Conservation (phyloP, 2,329 filamentous ascomycete species). For the Leptographium wingfieldii region DNA sequence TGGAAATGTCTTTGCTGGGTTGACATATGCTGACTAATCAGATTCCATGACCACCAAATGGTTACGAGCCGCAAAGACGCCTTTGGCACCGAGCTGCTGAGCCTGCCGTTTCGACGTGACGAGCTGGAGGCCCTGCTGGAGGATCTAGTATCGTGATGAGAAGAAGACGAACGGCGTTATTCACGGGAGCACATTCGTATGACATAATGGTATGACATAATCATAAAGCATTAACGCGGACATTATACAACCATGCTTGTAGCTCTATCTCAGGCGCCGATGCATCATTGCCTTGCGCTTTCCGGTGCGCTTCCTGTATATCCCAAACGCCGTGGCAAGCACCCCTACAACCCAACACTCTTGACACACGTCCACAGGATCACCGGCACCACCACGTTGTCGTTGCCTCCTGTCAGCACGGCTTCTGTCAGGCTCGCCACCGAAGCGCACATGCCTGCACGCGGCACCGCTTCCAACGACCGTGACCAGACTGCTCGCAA, state of each 20-base stretch:
- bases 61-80: constrained; percentile 79
- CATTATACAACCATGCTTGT: neutral
- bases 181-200: neutral
- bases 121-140: constrained; percentile 84
- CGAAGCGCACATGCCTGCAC: constrained; percentile 59
- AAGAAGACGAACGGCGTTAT: neutral
- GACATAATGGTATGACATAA: neutral
- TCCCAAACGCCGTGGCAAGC: too few species aligned
- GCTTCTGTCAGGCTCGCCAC: constrained; percentile 88
- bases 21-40: constrained; percentile 25
- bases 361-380: constrained; percentile 87
- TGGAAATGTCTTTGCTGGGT: neutral
- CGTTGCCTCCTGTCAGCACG: constrained; percentile 89
- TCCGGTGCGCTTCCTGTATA: too few species aligned
- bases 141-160: constrained; percentile 39
- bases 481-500: constrained; percentile 4
- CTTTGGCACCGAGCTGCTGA: constrained; percentile 72
- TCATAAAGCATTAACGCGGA: neutral
- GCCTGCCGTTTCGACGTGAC: constrained; percentile 73
- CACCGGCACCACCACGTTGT: constrained; percentile 94
- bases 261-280: neutral
- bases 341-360: constrained; percentile 46
- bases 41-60: constrained; percentile 96
- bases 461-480: constrained; percentile 43
- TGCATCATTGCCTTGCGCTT: too few species aligned